Conservation (phyloP, 148 eudicot genomes). For the Vaccinium myrtillus region DNA sequence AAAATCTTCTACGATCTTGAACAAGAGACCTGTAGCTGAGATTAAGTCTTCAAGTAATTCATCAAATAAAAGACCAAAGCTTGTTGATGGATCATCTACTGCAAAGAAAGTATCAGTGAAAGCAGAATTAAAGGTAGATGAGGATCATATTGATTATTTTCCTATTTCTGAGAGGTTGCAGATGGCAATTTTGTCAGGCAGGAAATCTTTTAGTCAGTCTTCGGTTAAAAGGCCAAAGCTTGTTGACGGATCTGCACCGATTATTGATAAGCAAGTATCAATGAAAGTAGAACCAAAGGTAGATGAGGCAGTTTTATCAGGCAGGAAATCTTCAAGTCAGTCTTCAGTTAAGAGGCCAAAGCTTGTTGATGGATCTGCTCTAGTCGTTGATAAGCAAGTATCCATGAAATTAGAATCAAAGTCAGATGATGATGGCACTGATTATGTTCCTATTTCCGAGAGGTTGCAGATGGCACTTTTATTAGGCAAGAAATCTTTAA, state of each 20-base stretch:
- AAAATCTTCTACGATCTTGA: conserved; percentile 37
- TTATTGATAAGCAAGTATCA: conserved; percentile 43
- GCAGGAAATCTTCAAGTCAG: conserved; percentile 37
- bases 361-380: conserved; percentile 46
- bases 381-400: conserved; percentile 44
- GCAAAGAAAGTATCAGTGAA: conserved; percentile 49
- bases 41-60: conserved; percentile 42
- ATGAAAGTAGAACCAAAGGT: conserved; percentile 50
- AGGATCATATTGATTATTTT: conserved; percentile 49
- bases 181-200: conserved; percentile 39
- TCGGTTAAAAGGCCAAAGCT: conserved; percentile 59
- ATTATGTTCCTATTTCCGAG: conserved; percentile 67
- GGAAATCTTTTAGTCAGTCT: conserved; percentile 43
- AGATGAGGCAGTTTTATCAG: conserved; percentile 38
- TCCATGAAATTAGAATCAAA: conserved; percentile 51
- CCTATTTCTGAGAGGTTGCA: conserved; percentile 78
- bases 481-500: conserved; percentile 34
- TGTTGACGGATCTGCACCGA: conserved; percentile 45
- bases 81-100: conserved; percentile 47
- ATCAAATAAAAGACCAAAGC: conserved; percentile 58
- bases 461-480: conserved; percentile 60
- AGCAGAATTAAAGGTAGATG: conserved; percentile 46
- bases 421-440: conserved; percentile 44
- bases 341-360: conserved; percentile 60
- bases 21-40: conserved; percentile 64